Conservation (phyloP, 1,139 yeast genomes). For the Pichia sp. region DNA sequence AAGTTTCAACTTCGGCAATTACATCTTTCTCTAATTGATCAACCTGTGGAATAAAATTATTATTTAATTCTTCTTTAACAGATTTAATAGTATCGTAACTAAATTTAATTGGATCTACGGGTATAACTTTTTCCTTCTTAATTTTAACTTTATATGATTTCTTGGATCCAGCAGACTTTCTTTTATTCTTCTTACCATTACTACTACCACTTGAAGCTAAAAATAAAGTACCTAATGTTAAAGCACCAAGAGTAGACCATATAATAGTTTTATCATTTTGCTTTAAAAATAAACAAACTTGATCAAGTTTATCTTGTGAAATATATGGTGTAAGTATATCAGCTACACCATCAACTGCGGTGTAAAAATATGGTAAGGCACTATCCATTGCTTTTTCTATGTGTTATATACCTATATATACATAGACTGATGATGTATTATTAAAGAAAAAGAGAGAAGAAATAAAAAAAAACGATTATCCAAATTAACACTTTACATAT, state of each 20-base stretch:
- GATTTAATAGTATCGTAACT: constrained; percentile 5
- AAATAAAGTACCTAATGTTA: constrained; percentile 4
- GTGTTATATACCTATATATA: no score
- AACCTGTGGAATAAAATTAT: constrained; percentile 1
- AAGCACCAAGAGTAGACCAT: constrained; percentile 5
- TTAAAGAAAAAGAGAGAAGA: no score
- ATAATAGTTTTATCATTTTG: constrained; percentile 6
- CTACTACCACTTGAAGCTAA: background rate
- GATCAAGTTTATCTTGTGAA: constrained; percentile 1
- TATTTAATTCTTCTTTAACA: background rate
- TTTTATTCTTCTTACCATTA: background rate
- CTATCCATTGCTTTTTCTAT: background rate
- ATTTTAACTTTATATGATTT: constrained; percentile 6
- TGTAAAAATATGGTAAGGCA: constrained; percentile 4
- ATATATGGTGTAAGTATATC: constrained; percentile 2
- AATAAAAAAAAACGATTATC: no score
- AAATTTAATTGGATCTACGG: constrained; percentile 9
- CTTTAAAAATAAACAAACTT: constrained; percentile 3
- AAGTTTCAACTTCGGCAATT: constrained; percentile 1
- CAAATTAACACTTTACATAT: no score
- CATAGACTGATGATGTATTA: no score
- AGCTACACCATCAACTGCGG: constrained; percentile 1
- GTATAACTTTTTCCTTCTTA: constrained; percentile 7
- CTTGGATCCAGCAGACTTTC: background rate
- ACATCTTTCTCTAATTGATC: constrained; percentile 8